These are phyloP conservation scores for Polyplosphaeria fusca DNA, from an alignment of 495 filamentous ascomycete species.

Conservation along the genomic window DNA sequence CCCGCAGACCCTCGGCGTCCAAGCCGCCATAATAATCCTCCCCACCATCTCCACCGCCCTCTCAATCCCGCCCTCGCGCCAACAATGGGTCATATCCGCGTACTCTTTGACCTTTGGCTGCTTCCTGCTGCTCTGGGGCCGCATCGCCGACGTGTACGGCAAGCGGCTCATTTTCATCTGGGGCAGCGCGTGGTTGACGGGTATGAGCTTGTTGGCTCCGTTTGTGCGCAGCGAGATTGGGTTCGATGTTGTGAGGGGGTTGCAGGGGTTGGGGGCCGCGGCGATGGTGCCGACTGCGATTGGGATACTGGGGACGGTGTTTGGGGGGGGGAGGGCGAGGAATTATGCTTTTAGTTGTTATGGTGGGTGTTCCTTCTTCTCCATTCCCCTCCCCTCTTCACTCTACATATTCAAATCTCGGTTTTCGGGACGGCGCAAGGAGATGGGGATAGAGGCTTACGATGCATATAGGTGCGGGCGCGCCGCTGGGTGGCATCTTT, in stretches of 20 bases:
- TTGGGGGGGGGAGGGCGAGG: slow-evolving; percentile 59
- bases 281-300: slow-evolving; percentile 52
- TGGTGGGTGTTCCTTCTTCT: slow-evolving; percentile 2
- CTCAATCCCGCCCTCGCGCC: slow-evolving; percentile 52
- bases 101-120: slow-evolving; percentile 46
- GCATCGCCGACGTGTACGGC: slow-evolving; percentile 42
- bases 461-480: slow-evolving; percentile 38
- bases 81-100: slow-evolving; percentile 63
- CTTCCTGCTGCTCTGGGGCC: slow-evolving; percentile 40
- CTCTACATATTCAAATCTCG: too few relatives aligned
- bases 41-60: slow-evolving; percentile 56
- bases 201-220: slow-evolving; percentile 35
- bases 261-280: slow-evolving; percentile 40
- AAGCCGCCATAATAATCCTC: slow-evolving; percentile 60
- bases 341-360: slow-evolving; percentile 56
- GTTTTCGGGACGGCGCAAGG: too few relatives aligned
- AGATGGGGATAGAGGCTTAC: neutral
- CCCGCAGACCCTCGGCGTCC: slow-evolving; percentile 54
- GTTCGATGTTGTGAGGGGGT: slow-evolving; percentile 42
- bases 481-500: slow-evolving; percentile 50
- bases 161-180: slow-evolving; percentile 41
- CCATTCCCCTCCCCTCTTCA: neutral
- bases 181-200: slow-evolving; percentile 39
- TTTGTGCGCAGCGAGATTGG: slow-evolving; percentile 40
- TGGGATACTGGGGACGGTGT: slow-evolving; percentile 60